Evolutionary conservation across 164 flowering plant genomes (phyloP), one percentile per base, ranked within the genome.

Genomic region (grape (Vitis vinifera)): DNA sequence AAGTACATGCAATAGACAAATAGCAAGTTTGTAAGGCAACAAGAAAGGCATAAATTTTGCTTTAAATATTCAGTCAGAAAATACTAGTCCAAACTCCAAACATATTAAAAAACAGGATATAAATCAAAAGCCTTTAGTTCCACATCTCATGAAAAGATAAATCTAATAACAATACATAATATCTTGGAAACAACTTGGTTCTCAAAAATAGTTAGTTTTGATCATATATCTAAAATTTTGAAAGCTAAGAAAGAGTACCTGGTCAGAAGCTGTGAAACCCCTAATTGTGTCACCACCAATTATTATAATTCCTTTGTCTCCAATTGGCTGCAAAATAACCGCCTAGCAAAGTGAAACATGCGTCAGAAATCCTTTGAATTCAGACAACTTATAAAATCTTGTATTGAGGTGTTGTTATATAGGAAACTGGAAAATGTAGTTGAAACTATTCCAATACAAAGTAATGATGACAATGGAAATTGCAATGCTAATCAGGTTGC

Each of bases 321-420:
- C 99, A 70, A 93, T 80, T 51, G 99, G 97, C 81, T 95, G 99
- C 85, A 93, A 80, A 74, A 95, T 91, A 66, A 93, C 98, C 67
- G 98, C 94, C 99, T 95, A 64, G 51, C 62, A 31, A 73, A 71
- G 62, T 59, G 48, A 72, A 53, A 63, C 9, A 53, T 31, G 49
- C 17, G 66, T 67, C 51, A 73, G 69, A 56, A 61, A 50, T 59
- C 29, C 31, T 7, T 11, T 44, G 10, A 13, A 59, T 16, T 59
- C 15, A 16, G 15, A 44, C 12, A 44, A 49, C 1, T 14, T 15
- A 12, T 27, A 47, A 51, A 59, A 27, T 14, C 19, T 15, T 3
- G 16, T 53, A 2, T n/a, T 53, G 52, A 37, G 44, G 44, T 37
- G 4, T 4, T 37, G 44, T 3, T 37, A 37, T 3, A 37, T 6